Evolutionary conservation across 1,284 basidiomycete genomes (phyloP), one percentile per base, ranked within the genome.

Genomic region (Ceraceosorus guamensis): DNA sequence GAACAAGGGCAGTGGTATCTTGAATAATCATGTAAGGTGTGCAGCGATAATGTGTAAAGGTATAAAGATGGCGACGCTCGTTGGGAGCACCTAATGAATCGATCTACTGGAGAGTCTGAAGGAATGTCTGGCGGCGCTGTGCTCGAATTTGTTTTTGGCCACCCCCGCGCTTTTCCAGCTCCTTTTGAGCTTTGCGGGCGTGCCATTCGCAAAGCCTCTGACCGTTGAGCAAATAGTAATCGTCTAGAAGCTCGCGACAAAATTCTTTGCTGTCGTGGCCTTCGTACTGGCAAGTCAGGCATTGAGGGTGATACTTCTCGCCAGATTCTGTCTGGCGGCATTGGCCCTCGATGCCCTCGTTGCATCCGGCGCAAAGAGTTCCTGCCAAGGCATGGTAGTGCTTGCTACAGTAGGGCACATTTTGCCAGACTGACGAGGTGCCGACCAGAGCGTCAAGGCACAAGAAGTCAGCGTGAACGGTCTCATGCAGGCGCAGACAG

Each of bases 271-370:
- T 34, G 33, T 57, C 33, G 11, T 46, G 16, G 31, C 46, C 50
- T 31, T 52, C 61, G 51, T 63, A 65, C 24, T 70, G 61, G 39
- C 68, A 70, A 41, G 56, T 52, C 56, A 70, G 61, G 60, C 68
- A 70, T 13, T 48, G 48, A 31, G 64, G 62, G 48, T 70, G 68
- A 52, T 57, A 70, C 13, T 65, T 60, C 41, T 68, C 66, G 47
- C 66, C 67, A 2, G 64, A 50, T 18, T 68, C 67, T 11, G 67
- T 65, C 48, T 70, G 68, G 18, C 68, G 62, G 46, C 68, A 70
- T 43, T 65, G 56, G 41, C 68, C 68, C 47, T 67, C 66, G 62
- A 70, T 68, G 33, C 68, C 68, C 14, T 44, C 37, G 39, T 57
- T 55, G 60, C 68, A 70, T 37, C 55, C 57, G 43, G 58, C 56